Evolutionary conservation across 1,139 yeast genomes (phyloP).

Genomic region (Pichia sp.): DNA sequence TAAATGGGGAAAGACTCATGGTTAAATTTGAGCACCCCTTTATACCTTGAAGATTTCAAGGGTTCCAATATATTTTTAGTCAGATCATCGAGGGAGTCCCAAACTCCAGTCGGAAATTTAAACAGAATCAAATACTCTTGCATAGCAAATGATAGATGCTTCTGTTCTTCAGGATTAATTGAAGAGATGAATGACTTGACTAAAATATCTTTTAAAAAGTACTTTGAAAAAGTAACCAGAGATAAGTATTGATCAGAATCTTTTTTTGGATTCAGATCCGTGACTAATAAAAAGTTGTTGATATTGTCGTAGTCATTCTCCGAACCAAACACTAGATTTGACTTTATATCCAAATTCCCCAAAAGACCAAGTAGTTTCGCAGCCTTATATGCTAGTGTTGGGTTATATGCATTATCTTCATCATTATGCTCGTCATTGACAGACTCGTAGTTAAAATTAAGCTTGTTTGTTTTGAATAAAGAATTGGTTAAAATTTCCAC

Average conservation of each 20-base stretch:
- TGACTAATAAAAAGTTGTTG: conserved; percentile 9
- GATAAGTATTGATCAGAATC: conserved; percentile 40
- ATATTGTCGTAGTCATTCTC: conserved; percentile 9
- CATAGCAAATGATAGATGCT: conserved; percentile 80
- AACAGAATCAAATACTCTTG: conserved; percentile 74
- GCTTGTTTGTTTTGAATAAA: neutral
- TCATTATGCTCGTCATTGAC: neutral
- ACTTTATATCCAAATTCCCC: conserved; percentile 63
- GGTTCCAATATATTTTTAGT: conserved; percentile 75
- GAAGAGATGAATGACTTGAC: conserved; percentile 86
- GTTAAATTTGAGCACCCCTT: conserved; percentile 26
- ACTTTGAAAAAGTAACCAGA: conserved; percentile 52
- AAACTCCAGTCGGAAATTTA: conserved; percentile 38
- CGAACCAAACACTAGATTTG: neutral
- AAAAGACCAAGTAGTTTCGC: conserved; percentile 66
- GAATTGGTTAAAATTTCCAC: conserved; percentile 3
- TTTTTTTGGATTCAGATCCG: conserved; percentile 5
- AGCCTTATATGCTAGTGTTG: conserved; percentile 47
- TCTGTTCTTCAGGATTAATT: conserved; percentile 77
- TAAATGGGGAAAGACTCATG: conserved; percentile 40
- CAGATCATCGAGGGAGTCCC: conserved; percentile 60
- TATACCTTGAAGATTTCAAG: conserved; percentile 63
- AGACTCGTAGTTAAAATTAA: neutral
- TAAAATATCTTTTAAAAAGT: conserved; percentile 59
- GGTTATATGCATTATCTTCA: conserved; percentile 16